These are phyloP conservation scores for Penicillium sclerotiorum DNA, from an alignment of 2,329 filamentous ascomycete species.

Conservation along the genomic window DNA sequence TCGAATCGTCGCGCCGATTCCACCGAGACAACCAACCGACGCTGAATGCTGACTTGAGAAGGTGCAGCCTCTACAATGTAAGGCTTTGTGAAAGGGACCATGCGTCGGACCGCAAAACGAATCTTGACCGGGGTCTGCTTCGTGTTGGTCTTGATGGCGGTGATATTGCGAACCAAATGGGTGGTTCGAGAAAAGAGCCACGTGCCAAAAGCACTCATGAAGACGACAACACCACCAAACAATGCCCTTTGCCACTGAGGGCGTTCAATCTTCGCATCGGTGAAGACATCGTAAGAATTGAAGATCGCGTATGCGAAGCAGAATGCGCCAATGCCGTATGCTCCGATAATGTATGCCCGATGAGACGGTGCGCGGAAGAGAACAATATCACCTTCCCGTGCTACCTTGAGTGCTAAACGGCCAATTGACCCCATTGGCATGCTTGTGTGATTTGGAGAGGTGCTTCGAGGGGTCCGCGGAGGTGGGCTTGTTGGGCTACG, in stretches of 20 bases:
- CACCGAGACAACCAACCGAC: slow-evolving; percentile 34
- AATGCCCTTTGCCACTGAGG: slow-evolving; percentile 60
- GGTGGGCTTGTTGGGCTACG: slow-evolving; percentile 12
- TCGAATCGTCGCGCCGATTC: slow-evolving; percentile 26
- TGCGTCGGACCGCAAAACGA: slow-evolving; percentile 38
- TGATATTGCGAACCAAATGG: slow-evolving; percentile 61
- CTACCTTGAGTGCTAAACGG: slow-evolving; percentile 54
- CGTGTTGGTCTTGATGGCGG: slow-evolving; percentile 48
- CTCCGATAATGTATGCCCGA: slow-evolving; percentile 62
- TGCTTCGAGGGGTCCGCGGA: neutral
- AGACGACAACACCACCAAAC: slow-evolving; percentile 61
- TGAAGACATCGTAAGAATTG: slow-evolving; percentile 55
- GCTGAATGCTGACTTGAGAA: slow-evolving; percentile 38
- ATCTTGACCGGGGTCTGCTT: slow-evolving; percentile 34
- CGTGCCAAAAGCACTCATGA: slow-evolving; percentile 63
- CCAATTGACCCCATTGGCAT: slow-evolving; percentile 43
- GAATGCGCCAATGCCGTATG: slow-evolving; percentile 59
- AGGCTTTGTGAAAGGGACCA: slow-evolving; percentile 43
- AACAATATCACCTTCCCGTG: slow-evolving; percentile 58
- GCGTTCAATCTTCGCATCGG: slow-evolving; percentile 55
- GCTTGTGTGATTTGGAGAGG: neutral
- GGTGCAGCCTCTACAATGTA: slow-evolving; percentile 37
- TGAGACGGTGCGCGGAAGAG: slow-evolving; percentile 69
- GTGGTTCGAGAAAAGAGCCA: slow-evolving; percentile 62
- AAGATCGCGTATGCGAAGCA: slow-evolving; percentile 56